Conservation (phyloP, 768 basidiomycete species). For the Russula emetica region DNA sequence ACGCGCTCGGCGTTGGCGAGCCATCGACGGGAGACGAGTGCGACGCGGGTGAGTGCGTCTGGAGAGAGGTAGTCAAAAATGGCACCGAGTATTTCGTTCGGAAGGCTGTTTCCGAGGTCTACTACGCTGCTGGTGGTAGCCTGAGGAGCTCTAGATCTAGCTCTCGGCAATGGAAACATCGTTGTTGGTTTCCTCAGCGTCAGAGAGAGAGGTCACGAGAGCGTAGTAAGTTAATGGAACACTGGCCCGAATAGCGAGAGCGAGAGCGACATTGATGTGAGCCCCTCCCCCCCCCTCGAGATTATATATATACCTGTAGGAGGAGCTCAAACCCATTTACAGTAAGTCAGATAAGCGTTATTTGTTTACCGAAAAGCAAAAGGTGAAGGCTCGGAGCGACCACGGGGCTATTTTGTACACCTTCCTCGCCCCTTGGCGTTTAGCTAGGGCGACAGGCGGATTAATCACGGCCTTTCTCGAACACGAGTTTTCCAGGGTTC, state of each 20-base stretch:
- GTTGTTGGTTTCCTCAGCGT: not conserved
- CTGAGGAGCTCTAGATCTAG: too few relatives aligned
- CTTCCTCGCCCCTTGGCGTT: not conserved
- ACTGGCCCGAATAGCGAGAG: not conserved
- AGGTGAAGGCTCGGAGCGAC: conserved; percentile 7
- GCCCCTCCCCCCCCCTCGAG: not conserved
- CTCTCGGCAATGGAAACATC: not conserved
- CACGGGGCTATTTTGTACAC: conserved; percentile 16
- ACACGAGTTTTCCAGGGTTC: conserved; percentile 9
- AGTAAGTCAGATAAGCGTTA: too few relatives aligned
- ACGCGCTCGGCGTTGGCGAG: conserved; percentile 53
- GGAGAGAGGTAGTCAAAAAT: conserved; percentile 41
- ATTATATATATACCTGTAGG: not conserved
- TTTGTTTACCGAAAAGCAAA: too few relatives aligned
- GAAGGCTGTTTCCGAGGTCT: conserved; percentile 33
- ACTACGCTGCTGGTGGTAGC: too few relatives aligned
- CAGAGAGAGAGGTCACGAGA: not conserved
- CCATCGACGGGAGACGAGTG: conserved; percentile 44
- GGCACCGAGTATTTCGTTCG: conserved; percentile 52
- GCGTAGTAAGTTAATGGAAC: too few relatives aligned
- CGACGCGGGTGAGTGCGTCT: conserved; percentile 38
- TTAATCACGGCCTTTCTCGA: conserved; percentile 19
- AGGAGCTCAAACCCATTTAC: not conserved
- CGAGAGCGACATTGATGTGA: not conserved
- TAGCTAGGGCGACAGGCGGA: conserved; percentile 14